phyloP scores from a whole-genome alignment of 192 early-diverging fungal genomes.

The Backusella morwellensis region DNA sequence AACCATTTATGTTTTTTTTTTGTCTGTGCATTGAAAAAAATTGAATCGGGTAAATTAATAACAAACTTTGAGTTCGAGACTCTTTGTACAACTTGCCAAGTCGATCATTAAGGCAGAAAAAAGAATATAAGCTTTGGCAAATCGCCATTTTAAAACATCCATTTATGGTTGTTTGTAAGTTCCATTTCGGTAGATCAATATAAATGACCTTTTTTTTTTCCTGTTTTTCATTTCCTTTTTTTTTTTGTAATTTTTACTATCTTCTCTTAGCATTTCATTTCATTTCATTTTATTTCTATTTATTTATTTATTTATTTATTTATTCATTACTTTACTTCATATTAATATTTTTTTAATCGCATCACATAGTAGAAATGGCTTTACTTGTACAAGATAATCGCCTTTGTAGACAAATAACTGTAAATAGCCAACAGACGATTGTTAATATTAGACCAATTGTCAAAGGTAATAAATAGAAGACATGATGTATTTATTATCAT shows the following conservation, averaged over 20 bases:
- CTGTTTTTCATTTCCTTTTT: too few relatives aligned
- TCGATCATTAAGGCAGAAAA: not conserved
- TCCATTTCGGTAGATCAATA: not conserved
- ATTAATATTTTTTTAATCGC: not conserved
- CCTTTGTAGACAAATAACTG: constrained; percentile 12
- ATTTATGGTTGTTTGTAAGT: not conserved
- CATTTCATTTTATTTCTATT: not conserved
- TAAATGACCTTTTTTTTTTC: not conserved
- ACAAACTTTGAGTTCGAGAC: not conserved
- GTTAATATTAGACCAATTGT: not conserved
- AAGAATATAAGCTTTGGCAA: not conserved
- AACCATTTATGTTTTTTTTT: not conserved
- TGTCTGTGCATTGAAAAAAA: not conserved
- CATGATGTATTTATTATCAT: not conserved
- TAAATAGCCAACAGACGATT: not conserved
- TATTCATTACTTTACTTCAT: not conserved
- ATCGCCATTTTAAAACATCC: not conserved
- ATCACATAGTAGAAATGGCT: not conserved
- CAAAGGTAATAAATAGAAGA: constrained; percentile 4
- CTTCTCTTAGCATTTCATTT: not conserved
- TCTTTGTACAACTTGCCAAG: not conserved
- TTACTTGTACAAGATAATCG: constrained; percentile 7
- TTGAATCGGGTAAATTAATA: not conserved
- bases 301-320: not conserved
- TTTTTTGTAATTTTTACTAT: not conserved